These are phyloP conservation scores for Epichloe bromicola DNA, from an alignment of 2,329 filamentous ascomycete species.

Conservation along the genomic window DNA sequence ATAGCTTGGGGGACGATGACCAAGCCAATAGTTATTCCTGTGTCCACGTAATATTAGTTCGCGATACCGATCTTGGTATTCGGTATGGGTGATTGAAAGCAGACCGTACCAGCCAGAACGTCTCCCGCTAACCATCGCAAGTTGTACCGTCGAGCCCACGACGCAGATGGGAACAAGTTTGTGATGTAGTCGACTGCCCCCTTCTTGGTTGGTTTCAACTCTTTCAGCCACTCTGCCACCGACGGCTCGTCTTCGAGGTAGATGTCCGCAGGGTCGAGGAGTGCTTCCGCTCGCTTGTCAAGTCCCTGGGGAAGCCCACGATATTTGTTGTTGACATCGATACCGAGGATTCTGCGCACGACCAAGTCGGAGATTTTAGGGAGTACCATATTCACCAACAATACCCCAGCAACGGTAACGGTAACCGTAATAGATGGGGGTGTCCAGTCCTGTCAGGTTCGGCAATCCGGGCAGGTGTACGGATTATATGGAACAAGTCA, in stretches of 20 bases:
- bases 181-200: conserved; percentile 37
- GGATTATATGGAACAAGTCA: background rate
- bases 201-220: conserved; percentile 35
- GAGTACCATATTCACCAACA: background rate
- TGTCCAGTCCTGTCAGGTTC: background rate
- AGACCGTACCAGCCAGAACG: conserved; percentile 50
- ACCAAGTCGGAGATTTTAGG: conserved; percentile 9
- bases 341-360: conserved; percentile 17
- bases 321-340: conserved; percentile 18
- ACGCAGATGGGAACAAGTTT: conserved; percentile 48
- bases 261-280: conserved; percentile 15
- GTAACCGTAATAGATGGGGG: no score
- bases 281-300: conserved; percentile 12
- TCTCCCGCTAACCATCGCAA: conserved; percentile 60
- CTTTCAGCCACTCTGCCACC: conserved; percentile 45
- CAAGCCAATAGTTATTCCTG: conserved; percentile 38
- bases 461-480: background rate
- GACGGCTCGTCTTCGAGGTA: conserved; percentile 55
- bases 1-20: conserved; percentile 71
- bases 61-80: no score
- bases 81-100: no score
- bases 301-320: conserved; percentile 14
- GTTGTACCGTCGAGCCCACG: conserved; percentile 62
- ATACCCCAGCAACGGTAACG: no score
- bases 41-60: background rate